Evolutionary conservation across 225 moss, liverwort and hornwort genomes (phyloP), one percentile per base, ranked within the genome.

Genomic region (Physcomitrellopsis africana): DNA sequence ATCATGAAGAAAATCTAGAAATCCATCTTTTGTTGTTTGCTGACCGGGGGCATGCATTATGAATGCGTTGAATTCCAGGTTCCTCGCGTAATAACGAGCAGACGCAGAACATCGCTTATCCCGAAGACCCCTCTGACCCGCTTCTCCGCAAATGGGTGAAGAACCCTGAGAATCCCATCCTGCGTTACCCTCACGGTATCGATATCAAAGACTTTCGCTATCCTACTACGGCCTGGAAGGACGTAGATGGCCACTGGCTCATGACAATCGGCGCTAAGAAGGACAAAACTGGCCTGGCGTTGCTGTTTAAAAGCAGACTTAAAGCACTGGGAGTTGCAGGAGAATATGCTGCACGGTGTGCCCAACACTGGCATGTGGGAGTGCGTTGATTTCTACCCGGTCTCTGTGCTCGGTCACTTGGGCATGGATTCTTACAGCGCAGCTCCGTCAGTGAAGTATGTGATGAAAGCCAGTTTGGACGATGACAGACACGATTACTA

Each of bases 351-450:
- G 12, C 75, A 84, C 44, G 12, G 44, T 1, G 76, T 75, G 51
- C 11, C 63, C 3, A 74, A 52, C 22, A 73, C 87, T 0, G 87
- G 87, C 5, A 90, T 90, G 90, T 90, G 90, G 85, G 90, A 90
- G 72, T 90, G 90, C 67, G 85, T 85, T 2, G 90, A 90, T 60
- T 86, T 90, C 62, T 90, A 64, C 26, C 87, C 90, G 0, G 81
- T 87, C 10, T 5, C 49, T 17, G 68, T 67, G 23, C 27, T 23
- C 18, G 65, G 72, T 2, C 41, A 49, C 57, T 44, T 11, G 43
- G 78, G 72, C 2, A 9, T 72, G 59, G 48, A 72, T 1, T n/a
- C 70, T 20, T 69, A 69, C 8, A 48, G 18, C 4, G 77, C 65
- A 16, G 65, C 73, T 3, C 70, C 73, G 4, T 11, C 19, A 10